phyloP scores from a whole-genome alignment of 768 basidiomycete genomes.

The Rhizopogon vesiculosus region DNA sequence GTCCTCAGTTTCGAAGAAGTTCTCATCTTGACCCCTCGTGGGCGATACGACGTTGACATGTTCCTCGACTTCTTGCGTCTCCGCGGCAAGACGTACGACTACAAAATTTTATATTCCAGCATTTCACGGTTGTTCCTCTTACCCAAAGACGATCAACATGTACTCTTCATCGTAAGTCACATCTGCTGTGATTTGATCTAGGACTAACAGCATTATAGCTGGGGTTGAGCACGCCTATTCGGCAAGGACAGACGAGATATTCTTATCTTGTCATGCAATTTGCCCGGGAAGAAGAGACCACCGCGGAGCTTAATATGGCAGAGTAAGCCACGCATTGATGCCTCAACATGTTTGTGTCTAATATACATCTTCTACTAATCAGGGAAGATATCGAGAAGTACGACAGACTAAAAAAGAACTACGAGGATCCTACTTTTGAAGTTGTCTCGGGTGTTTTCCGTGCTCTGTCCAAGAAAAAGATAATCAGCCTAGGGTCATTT shows the following conservation, averaged over 20 bases:
- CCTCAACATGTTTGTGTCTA: neutral
- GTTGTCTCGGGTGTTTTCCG: conserved; percentile 94
- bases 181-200: neutral
- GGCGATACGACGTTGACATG: conserved; percentile 97
- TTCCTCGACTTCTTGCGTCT: conserved; percentile 90
- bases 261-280: conserved; percentile 99
- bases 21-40: conserved; percentile 91
- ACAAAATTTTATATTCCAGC: conserved; percentile 89
- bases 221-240: conserved; percentile 87
- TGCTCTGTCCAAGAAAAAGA: conserved; percentile 85
- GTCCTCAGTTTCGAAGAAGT: conserved; percentile 96
- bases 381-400: conserved; percentile 77
- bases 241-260: conserved; percentile 97
- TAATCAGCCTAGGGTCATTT: conserved; percentile 83
- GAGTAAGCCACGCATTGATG: conserved; percentile 53
- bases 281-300: conserved; percentile 94
- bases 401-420: conserved; percentile 86
- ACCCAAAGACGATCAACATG: conserved; percentile 95
- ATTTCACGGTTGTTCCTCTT: conserved; percentile 88
- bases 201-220: conserved; percentile 45
- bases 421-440: conserved; percentile 93
- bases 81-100: conserved; percentile 99
- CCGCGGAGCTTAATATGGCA: conserved; percentile 87
- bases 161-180: conserved; percentile 82
- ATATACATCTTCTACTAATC: neutral